Evolutionary conservation across 306 rosid species (phyloP).

Genomic region (Abrus pulchellus): DNA sequence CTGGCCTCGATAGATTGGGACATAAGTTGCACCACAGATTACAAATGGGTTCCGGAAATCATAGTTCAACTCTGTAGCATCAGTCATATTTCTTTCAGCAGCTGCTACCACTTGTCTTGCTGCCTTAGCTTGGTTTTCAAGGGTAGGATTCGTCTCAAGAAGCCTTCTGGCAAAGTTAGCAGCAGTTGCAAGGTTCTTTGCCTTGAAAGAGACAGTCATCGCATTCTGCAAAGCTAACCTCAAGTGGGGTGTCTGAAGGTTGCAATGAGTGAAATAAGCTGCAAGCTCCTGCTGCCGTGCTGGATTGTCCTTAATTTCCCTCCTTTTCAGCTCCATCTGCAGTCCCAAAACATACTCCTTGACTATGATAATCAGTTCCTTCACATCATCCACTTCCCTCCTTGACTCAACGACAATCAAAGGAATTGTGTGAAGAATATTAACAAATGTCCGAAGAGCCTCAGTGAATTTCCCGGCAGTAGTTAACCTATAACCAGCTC

Average conservation of each 20-base stretch:
- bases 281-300: conserved; percentile 92
- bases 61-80: conserved; percentile 77
- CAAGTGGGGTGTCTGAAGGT: conserved; percentile 89
- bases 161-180: conserved; percentile 88
- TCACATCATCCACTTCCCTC: conserved; percentile 96
- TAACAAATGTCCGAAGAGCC: conserved; percentile 70
- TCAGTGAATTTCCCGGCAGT: conserved; percentile 82
- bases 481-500: conserved; percentile 85
- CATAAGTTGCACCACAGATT: conserved; percentile 89
- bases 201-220: conserved; percentile 69
- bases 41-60: conserved; percentile 97
- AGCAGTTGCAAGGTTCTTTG: conserved; percentile 89
- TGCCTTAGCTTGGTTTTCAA: conserved; percentile 77
- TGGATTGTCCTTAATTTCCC: conserved; percentile 71
- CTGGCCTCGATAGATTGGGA: conserved; percentile 93
- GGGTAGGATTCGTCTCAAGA: conserved; percentile 85
- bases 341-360: conserved; percentile 87
- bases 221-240: conserved; percentile 86
- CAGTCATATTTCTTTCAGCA: conserved; percentile 93
- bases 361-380: conserved; percentile 80
- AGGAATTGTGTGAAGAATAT: conserved; percentile 88
- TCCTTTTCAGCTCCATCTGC: conserved; percentile 84
- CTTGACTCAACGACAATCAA: conserved; percentile 88
- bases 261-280: conserved; percentile 96
- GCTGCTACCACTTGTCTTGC: conserved; percentile 91